A percentile compares a stretch with the other conserved stretches of the same genome.
These are phyloP conservation scores for Mortierella sp. DNA, from an alignment of 371 early-diverging fungal species.

Conservation along the genomic window DNA sequence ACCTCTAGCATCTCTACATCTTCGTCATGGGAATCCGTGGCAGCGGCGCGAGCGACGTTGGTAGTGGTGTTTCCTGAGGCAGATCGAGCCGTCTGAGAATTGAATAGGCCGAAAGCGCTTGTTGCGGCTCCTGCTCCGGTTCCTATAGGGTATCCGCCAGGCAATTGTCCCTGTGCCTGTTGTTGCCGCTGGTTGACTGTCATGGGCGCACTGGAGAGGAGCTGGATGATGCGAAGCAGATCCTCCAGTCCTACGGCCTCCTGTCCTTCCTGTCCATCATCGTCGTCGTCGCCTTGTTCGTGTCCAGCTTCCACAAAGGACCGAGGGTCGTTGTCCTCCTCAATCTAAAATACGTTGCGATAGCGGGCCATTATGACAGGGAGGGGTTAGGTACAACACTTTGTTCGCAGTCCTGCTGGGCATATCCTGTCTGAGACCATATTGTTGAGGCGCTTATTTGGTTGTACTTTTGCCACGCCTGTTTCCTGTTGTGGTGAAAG, in stretches of 20 bases:
- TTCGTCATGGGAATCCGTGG: neutral
- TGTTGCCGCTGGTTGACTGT: conserved; percentile 18
- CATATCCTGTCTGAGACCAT: neutral
- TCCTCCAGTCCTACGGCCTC: conserved; percentile 26
- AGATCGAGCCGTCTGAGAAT: neutral
- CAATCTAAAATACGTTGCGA: conserved; percentile 25
- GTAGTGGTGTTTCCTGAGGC: neutral
- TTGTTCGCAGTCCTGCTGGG: neutral
- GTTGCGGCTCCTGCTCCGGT: neutral
- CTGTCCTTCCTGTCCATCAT: conserved; percentile 20
- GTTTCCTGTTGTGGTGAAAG: neutral
- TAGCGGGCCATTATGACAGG: neutral
- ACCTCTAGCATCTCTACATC: conserved; percentile 7
- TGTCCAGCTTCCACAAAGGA: conserved; percentile 26
- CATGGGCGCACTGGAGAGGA: conserved; percentile 2
- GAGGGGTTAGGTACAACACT: no score
- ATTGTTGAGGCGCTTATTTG: neutral
- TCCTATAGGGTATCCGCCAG: conserved; percentile 29
- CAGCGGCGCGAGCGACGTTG: neutral
- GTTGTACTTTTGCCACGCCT: neutral
- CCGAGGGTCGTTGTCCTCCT: conserved; percentile 46
- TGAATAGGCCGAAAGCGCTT: neutral
- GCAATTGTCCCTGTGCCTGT: conserved; percentile 9
- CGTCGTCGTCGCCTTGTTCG: conserved; percentile 19
- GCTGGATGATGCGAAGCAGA: conserved; percentile 21